Evolutionary conservation across 129 eudicot species (phyloP), one percentile per base, ranked within the genome.

Genomic region (Smallanthus sonchifolius): DNA sequence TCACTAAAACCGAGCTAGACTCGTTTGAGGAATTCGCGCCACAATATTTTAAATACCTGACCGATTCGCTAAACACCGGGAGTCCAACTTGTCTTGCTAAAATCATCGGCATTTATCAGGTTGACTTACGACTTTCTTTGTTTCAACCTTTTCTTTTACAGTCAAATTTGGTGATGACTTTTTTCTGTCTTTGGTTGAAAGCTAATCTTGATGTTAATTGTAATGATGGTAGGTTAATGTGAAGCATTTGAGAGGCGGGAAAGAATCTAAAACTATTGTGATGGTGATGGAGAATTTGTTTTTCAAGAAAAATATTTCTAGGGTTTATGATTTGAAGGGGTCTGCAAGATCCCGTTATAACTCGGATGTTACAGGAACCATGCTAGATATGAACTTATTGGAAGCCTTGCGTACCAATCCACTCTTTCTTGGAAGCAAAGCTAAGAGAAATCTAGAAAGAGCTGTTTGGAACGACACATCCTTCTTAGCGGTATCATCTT

Each of bases 11-110:
- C 0, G 99, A 95, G 85, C 67, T 95, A 65, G 99, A 95, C 13
- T 91, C 99, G 6, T 95, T 91, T 28, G 88, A 81, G 75, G 94
- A 91, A 70, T 91, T 95, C 69, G 99, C 94, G 6, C 91, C 92
- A 0, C 86, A 85, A 39, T 95, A 95, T 70, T 95, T 95, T 37
- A 87, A 87, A 52, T 88, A 95, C 73, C 42, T 95, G 80, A 74
- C 88, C 0, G 96, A 91, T 57, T 87, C 97, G 6, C 79, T 95
- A 1, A 80, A 73, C 80, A 82, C 96, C 3, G 88, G 97, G 62
- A 88, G 96, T 73, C 99, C 99, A 48, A 91, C 97, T 34, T 95
- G 99, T 83, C 95, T 95, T 72, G 99, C 99, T 49, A 95, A 95
- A 81, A 55, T 95, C 72, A 86, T 95, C 3, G 99, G 99, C 17